phyloP scores from a whole-genome alignment of 2,329 filamentous ascomycete genomes.

The Immersiporthe knoxdaviesiana region DNA sequence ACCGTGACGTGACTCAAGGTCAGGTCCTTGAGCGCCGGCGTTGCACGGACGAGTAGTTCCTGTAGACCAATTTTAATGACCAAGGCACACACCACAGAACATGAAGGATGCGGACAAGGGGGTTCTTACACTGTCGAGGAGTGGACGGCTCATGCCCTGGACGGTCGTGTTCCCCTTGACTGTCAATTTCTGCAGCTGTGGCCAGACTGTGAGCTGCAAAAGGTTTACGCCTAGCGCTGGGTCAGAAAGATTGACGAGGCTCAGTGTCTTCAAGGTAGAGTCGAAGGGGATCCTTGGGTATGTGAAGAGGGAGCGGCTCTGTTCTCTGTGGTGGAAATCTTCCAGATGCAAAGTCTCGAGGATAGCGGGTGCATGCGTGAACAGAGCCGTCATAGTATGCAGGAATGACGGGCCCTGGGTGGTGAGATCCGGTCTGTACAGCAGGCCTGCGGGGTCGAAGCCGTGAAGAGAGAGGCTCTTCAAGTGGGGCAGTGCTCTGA shows the following conservation, averaged over 20 bases:
- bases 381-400: background rate
- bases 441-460: background rate
- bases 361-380: background rate
- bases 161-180: background rate
- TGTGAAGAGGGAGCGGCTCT: background rate
- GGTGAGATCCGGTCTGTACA: background rate
- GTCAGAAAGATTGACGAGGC: background rate
- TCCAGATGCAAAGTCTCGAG: conserved; percentile 10
- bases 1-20: background rate
- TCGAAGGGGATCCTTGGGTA: background rate
- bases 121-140: conserved; percentile 2
- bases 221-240: accelerated
- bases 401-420: background rate
- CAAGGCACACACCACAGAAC: background rate
- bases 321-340: background rate
- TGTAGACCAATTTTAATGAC: conserved; percentile 3
- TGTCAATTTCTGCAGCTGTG: conserved; percentile 16
- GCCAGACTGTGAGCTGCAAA: conserved; percentile 2
- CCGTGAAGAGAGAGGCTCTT: conserved; percentile 11
- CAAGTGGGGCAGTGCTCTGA: conserved; percentile 12
- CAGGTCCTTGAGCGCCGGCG: conserved; percentile 18
- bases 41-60: background rate
- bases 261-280: conserved; percentile 7
- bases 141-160: background rate
- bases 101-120: background rate